Conservation (phyloP, 2,329 filamentous ascomycete species). For the Trichoderma atroviride region DNA sequence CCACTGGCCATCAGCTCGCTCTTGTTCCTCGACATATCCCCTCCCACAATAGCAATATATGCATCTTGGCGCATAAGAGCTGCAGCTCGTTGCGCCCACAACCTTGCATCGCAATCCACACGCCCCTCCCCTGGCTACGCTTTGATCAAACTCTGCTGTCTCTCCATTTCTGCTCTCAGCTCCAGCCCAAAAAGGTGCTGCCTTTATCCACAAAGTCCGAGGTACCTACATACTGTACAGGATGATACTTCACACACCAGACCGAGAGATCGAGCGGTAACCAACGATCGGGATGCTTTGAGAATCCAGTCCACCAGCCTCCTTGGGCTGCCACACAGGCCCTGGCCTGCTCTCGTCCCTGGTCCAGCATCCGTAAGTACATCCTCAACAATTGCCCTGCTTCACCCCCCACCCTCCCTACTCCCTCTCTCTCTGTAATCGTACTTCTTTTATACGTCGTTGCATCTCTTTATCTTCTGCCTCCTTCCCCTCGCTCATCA, state of each 20-base stretch:
- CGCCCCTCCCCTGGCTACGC: conserved; percentile 18
- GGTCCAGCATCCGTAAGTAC: conserved; percentile 12
- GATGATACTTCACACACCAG: conserved; percentile 5
- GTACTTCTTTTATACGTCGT: conserved; percentile 19
- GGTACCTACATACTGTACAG: not conserved
- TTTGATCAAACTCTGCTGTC: conserved; percentile 13
- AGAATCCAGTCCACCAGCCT: conserved; percentile 5
- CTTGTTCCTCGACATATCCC: conserved; percentile 20
- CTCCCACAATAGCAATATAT: conserved; percentile 14
- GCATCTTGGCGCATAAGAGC: conserved; percentile 18
- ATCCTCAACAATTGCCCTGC: conserved; percentile 20
- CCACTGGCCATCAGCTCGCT: conserved; percentile 16
- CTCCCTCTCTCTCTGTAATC: conserved; percentile 5
- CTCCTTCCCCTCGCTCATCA: conserved; percentile 9
- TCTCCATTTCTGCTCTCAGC: conserved; percentile 7
- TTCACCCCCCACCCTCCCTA: conserved; percentile 17
- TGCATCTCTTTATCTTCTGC: conserved; percentile 24
- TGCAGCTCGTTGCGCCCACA: conserved; percentile 24
- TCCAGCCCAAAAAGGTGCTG: not conserved
- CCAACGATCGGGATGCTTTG: conserved; percentile 27
- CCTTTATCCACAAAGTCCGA: conserved; percentile 6
- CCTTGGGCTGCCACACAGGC: conserved; percentile 19
- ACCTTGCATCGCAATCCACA: conserved; percentile 22
- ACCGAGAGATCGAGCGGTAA: conserved; percentile 30
- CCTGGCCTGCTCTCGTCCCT: conserved; percentile 18